These are phyloP conservation scores for Citrullus colocynthis DNA, from an alignment of 306 rosid species.

Conservation along the genomic window DNA sequence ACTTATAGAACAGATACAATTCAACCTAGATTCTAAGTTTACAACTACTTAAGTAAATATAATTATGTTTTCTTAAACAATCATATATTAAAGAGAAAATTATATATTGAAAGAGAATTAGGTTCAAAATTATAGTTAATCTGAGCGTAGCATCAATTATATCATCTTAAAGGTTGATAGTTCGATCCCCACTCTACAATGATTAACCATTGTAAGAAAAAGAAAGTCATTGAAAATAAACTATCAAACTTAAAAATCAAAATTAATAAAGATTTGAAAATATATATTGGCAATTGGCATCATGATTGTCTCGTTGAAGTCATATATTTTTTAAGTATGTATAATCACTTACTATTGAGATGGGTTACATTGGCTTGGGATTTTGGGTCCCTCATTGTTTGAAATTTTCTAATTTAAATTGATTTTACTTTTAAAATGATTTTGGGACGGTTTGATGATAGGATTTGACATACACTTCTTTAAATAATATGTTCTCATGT, in stretches of 20 bases:
- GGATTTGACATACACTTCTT: not conserved
- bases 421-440: not conserved
- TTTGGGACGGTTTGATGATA: not conserved
- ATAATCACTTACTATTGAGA: not conserved
- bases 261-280: not conserved
- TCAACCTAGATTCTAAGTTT: not conserved
- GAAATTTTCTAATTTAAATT: not conserved
- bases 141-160: too few relatives aligned
- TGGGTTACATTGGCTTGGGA: not conserved
- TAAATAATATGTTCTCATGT: not conserved
- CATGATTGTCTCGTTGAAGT: not conserved
- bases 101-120: not conserved
- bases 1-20: too few relatives aligned
- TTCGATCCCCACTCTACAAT: too few relatives aligned
- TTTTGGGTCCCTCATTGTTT: not conserved
- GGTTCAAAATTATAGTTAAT: not conserved
- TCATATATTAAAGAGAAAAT: not conserved
- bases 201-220: too few relatives aligned
- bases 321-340: not conserved
- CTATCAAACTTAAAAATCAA: not conserved
- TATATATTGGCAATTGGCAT: not conserved
- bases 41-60: not conserved
- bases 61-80: not conserved
- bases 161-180: too few relatives aligned
- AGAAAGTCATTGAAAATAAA: not conserved